Conservation (phyloP, 73 alveolate genomes). For the Loxodes magnus region DNA sequence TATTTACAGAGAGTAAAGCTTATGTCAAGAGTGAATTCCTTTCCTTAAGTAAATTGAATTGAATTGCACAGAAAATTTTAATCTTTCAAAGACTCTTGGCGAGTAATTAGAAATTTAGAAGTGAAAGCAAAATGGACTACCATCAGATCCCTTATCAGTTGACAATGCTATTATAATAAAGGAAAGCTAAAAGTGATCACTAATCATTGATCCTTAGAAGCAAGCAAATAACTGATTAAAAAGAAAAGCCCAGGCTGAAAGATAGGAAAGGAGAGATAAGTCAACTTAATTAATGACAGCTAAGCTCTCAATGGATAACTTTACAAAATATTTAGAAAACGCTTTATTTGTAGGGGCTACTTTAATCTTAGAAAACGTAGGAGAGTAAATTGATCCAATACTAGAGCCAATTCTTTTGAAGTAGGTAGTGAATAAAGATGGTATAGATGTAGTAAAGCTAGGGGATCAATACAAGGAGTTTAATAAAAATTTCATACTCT, state of each 20-base stretch:
- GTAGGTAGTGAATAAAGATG: slow-evolving; percentile 74
- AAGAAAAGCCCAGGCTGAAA: slow-evolving; percentile 44
- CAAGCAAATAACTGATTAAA: slow-evolving; percentile 62
- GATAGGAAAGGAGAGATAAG: slow-evolving; percentile 38
- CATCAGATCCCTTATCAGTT: slow-evolving; percentile 85
- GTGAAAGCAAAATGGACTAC: slow-evolving; percentile 87
- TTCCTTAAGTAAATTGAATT: slow-evolving; percentile 8
- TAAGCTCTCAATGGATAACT: slow-evolving; percentile 68
- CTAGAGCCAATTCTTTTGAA: slow-evolving; percentile 84
- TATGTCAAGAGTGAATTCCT: slow-evolving; percentile 68
- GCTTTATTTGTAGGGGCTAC: slow-evolving; percentile 49
- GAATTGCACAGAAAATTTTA: slow-evolving; percentile 60
- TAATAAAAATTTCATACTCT: slow-evolving; percentile 86
- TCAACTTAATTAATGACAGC: slow-evolving; percentile 22
- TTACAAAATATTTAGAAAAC: slow-evolving; percentile 34
- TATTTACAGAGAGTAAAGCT: slow-evolving; percentile 66
- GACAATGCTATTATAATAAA: slow-evolving; percentile 88
- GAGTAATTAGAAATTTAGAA: slow-evolving; percentile 80
- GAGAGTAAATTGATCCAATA: slow-evolving; percentile 91
- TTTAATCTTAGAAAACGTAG: slow-evolving; percentile 79
- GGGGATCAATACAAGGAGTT: slow-evolving; percentile 47
- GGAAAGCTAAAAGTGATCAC: slow-evolving; percentile 86
- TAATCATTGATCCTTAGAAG: slow-evolving; percentile 91
- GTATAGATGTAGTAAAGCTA: slow-evolving; percentile 54
- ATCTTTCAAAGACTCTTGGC: slow-evolving; percentile 64